phyloP scores from a whole-genome alignment of 2,329 filamentous ascomycete species.

The Xylariaceae sp. region DNA sequence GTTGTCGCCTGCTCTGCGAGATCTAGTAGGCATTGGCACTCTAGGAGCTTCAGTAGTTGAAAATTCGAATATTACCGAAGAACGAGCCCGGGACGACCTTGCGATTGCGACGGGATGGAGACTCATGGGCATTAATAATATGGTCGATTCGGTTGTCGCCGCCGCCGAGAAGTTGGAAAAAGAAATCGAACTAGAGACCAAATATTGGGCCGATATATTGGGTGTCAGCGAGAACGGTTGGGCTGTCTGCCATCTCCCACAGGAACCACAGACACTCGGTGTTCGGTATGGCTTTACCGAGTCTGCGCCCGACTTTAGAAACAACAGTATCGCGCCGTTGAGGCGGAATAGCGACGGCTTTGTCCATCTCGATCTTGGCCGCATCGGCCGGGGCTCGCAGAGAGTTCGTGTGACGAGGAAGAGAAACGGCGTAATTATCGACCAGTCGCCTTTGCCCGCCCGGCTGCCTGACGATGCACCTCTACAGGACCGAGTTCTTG shows the following conservation, averaged over 20 bases:
- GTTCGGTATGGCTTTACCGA: slow-evolving; percentile 91
- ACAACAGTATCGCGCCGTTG: slow-evolving; percentile 80
- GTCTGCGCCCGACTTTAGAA: slow-evolving; percentile 60
- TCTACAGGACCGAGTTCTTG: slow-evolving; percentile 69
- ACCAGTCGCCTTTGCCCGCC: slow-evolving; percentile 55
- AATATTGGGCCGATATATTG: slow-evolving; percentile 87
- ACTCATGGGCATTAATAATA: slow-evolving; percentile 73
- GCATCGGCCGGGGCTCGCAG: slow-evolving; percentile 53
- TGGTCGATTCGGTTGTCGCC: slow-evolving; percentile 72
- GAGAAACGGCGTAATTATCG: slow-evolving; percentile 59
- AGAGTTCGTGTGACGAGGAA: slow-evolving; percentile 70
- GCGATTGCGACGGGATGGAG: slow-evolving; percentile 71
- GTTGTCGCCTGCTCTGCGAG: slow-evolving; percentile 70
- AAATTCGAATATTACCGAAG: slow-evolving; percentile 60
- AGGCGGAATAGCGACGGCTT: slow-evolving; percentile 73
- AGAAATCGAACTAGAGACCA: slow-evolving; percentile 78
- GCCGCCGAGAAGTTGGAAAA: slow-evolving; percentile 73
- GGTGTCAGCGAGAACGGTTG: slow-evolving; percentile 82
- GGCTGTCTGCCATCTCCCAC: slow-evolving; percentile 78
- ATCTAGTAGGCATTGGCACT: slow-evolving; percentile 73
- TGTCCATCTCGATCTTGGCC: slow-evolving; percentile 71
- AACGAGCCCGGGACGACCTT: slow-evolving; percentile 59
- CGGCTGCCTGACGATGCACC: slow-evolving; percentile 59
- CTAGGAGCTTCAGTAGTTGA: slow-evolving; percentile 69
- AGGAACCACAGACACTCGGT: slow-evolving; percentile 73